Evolutionary conservation across 2,329 filamentous ascomycete genomes (phyloP), one percentile per base, ranked within the genome.

Genomic region (Claviceps pazoutovae): DNA sequence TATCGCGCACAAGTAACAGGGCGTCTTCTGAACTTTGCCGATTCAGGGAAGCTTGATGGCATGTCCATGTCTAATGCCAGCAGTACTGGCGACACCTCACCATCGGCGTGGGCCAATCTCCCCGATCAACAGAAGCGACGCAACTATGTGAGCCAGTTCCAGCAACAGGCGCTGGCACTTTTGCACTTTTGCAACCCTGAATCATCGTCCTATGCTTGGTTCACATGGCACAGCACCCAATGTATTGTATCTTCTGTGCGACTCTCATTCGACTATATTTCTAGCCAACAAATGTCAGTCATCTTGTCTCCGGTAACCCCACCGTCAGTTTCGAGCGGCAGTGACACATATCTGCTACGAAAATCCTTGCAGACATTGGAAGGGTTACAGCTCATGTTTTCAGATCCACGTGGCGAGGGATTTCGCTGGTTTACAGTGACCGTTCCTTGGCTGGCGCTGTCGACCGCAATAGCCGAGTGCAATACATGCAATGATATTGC

Each of bases 151-250:
- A 42, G 49, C 7, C 51, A 41, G 14, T 55, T 55, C 39, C 53
- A 55, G 36, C 39, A 52, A 37, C 17, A 52, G 14, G 41, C 43
- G 2, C 46, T 55, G 9, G 16, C 36, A 21, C 51, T 55, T 17
- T n/a, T 56, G 1, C 51, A 49, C 34, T 54, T 56, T 26, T 56
- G 55, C 16, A 51, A 56, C 16, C 55, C 53, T 6, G 53, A 54
- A 39, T 49, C 51, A 1, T 56, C 55, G 9, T 16, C 45, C 5
- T 53, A 55, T 16, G 51, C 55, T 26, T 56, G 53, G 55, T 53
- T 52, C 39, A 55, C 55, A 42, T 55, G 51, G 53, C 51, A 56
- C 21, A 55, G 50, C 48, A 52, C 55, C 3, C 55, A 55, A 38
- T 56, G 51, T 19, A 45, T 53, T n/a, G 48, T 56, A 5, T 52